phyloP scores from a whole-genome alignment of 805 yeast species.

The Candida yuanshanica region DNA sequence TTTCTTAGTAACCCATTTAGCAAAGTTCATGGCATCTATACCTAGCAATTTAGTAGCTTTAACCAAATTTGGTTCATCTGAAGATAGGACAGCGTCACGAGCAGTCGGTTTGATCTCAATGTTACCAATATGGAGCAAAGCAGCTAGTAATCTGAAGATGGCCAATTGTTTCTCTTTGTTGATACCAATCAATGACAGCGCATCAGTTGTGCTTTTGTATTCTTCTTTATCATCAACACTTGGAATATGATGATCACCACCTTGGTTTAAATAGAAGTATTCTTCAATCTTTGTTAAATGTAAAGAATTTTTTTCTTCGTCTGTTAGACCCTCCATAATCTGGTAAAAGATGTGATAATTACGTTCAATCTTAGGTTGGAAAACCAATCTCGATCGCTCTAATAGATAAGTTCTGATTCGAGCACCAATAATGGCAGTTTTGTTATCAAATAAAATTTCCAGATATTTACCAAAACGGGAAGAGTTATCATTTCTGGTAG shows the following conservation, averaged over 20 bases:
- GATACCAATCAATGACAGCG: constrained; percentile 77
- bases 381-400: constrained; percentile 91
- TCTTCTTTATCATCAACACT: constrained; percentile 83
- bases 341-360: constrained; percentile 96
- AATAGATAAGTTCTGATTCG: constrained; percentile 86
- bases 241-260: constrained; percentile 65
- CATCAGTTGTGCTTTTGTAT: constrained; percentile 67
- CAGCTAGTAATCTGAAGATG: constrained; percentile 78
- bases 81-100: constrained; percentile 70
- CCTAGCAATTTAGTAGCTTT: constrained; percentile 84
- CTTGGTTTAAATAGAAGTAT: constrained; percentile 82
- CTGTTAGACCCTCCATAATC: constrained; percentile 63
- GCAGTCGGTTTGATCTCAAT: constrained; percentile 81
- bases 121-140: constrained; percentile 88
- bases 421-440: constrained; percentile 86
- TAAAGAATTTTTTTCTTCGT: constrained; percentile 47
- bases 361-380: constrained; percentile 87
- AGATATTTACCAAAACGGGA: constrained; percentile 96
- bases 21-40: constrained; percentile 63
- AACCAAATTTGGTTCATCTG: constrained; percentile 81
- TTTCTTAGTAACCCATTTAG: constrained; percentile 89
- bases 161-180: constrained; percentile 49
- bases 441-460: constrained; percentile 77
- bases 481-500: constrained; percentile 95
- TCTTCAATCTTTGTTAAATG: constrained; percentile 61